phyloP scores from a whole-genome alignment of 2,329 filamentous ascomycete species.

The Dryadomyces quercivorus region DNA sequence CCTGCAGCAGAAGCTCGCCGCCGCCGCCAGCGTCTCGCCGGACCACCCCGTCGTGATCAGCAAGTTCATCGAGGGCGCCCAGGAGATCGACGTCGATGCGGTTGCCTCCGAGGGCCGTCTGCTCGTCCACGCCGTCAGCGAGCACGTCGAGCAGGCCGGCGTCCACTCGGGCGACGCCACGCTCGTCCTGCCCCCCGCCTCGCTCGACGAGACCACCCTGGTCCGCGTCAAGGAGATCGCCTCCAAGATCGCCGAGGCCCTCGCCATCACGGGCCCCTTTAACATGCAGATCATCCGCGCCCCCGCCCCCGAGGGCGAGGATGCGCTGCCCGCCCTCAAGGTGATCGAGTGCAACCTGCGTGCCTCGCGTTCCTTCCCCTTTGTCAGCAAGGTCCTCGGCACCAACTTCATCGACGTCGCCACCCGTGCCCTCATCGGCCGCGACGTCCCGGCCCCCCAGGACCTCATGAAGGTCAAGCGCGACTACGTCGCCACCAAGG shows the following conservation, averaged over 20 bases:
- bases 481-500: constrained; percentile 92
- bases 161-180: constrained; percentile 98
- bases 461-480: constrained; percentile 86
- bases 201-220: constrained; percentile 66
- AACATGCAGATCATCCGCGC: constrained; percentile 99
- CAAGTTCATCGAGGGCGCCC: constrained; percentile 93
- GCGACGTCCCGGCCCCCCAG: constrained; percentile 59
- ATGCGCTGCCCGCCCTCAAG: constrained; percentile 71
- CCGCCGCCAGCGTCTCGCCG: constrained; percentile 79
- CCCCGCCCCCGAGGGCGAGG: constrained; percentile 71
- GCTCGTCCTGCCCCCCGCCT: constrained; percentile 76
- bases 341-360: constrained; percentile 98
- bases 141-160: constrained; percentile 94
- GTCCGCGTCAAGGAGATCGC: constrained; percentile 90
- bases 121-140: constrained; percentile 81
- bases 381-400: constrained; percentile 97
- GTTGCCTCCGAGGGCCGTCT: constrained; percentile 80
- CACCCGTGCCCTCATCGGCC: constrained; percentile 79
- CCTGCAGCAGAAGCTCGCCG: constrained; percentile 87
- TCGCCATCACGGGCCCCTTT: constrained; percentile 95
- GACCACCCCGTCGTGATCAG: constrained; percentile 97
- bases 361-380: constrained; percentile 91
- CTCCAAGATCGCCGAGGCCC: constrained; percentile 89
- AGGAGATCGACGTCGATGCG: constrained; percentile 94
- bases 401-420: constrained; percentile 94